phyloP scores from a whole-genome alignment of 495 filamentous ascomycete species.

The Penicillium waksmanii region DNA sequence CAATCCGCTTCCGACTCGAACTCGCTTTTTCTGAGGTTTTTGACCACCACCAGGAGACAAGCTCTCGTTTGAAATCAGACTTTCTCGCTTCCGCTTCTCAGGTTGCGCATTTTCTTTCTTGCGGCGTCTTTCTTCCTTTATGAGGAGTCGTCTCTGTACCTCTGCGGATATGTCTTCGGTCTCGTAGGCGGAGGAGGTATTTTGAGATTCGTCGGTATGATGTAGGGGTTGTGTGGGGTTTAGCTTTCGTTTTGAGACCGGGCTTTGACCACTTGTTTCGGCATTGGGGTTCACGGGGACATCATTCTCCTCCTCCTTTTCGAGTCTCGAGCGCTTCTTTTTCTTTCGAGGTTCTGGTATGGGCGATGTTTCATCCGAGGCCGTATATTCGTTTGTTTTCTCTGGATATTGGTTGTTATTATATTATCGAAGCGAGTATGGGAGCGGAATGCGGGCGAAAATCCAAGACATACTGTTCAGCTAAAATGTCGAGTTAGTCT shows the following conservation, averaged over 20 bases:
- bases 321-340: slow-evolving; percentile 22
- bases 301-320: slow-evolving; percentile 11
- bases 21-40: slow-evolving; percentile 33
- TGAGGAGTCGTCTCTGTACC: slow-evolving; percentile 44
- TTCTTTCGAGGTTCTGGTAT: slow-evolving; percentile 5
- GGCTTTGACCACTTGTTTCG: background rate
- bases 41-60: slow-evolving; percentile 13
- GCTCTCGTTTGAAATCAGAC: slow-evolving; percentile 37
- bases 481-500: slow-evolving; percentile 13
- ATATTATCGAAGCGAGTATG: background rate
- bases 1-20: slow-evolving; percentile 5
- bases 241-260: slow-evolving; percentile 5
- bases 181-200: slow-evolving; percentile 33
- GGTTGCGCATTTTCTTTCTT: slow-evolving; percentile 32
- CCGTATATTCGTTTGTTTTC: background rate
- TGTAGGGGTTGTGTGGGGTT: slow-evolving; percentile 11
- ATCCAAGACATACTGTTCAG: slow-evolving; percentile 28
- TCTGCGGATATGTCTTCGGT: slow-evolving; percentile 53
- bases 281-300: background rate
- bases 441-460: background rate
- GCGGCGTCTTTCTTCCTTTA: slow-evolving; percentile 42
- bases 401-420: slow-evolving; percentile 7
- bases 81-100: slow-evolving; percentile 46
- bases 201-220: background rate
- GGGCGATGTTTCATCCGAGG: background rate